Conservation (phyloP, 305 asterid genomes). For the Fraxinus platypoda region DNA sequence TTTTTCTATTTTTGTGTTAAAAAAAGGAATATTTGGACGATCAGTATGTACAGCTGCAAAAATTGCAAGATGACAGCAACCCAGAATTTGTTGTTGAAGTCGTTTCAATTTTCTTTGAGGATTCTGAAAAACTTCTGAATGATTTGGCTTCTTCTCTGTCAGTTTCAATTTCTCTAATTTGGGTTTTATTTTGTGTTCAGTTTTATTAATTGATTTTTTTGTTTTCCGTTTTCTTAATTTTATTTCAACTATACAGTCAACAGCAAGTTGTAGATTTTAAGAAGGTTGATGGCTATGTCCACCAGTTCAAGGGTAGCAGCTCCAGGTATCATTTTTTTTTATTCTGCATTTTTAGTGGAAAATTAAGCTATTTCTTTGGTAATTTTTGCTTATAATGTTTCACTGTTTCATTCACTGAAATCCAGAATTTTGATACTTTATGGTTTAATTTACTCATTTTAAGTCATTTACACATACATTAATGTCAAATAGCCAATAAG, state of each 20-base stretch:
- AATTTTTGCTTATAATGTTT: neutral
- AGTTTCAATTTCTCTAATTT: conserved; percentile 20
- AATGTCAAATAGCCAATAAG: neutral
- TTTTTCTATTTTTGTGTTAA: neutral
- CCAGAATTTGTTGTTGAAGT: conserved; percentile 74
- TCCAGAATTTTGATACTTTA: conserved; percentile 11
- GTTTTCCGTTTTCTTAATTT: neutral
- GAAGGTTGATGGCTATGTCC: conserved; percentile 77
- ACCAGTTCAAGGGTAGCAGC: conserved; percentile 83
- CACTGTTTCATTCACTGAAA: conserved; percentile 20
- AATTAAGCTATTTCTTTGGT: neutral
- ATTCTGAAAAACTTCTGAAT: conserved; percentile 65
- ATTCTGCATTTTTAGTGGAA: neutral
- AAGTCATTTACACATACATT: conserved; percentile 4
- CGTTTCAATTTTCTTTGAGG: conserved; percentile 67
- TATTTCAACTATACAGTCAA: conserved; percentile 39
- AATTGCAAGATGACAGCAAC: conserved; percentile 76
- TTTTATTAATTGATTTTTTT: conserved; percentile 15
- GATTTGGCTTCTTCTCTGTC: conserved; percentile 57
- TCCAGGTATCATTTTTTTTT: conserved; percentile 45
- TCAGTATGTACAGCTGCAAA: conserved; percentile 63
- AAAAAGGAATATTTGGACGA: conserved; percentile 61
- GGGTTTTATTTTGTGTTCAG: neutral
- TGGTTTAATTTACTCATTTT: conserved; percentile 6
- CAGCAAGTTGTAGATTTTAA: conserved; percentile 70